Base-by-base conservation (phyloP, 352 stramenopile genomes). In the Albugo candida region DNA sequence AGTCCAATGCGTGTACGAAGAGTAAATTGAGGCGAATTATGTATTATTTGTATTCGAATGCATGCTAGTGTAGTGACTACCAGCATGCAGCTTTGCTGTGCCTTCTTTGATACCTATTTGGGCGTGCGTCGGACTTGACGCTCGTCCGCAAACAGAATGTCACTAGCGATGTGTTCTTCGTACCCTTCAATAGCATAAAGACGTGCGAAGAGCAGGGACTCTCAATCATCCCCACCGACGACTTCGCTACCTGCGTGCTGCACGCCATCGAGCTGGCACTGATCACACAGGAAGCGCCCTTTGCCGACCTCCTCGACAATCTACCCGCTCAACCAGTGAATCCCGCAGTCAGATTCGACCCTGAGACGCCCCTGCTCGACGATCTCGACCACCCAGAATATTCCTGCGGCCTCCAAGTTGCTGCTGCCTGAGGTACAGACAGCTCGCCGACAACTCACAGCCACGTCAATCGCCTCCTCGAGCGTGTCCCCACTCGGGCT, bases 101-200 rank as follows among this genome's bases (percentile, higher is more conserved):
- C 2, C 17, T 74, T 1, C 31, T 66, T 51, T 64, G 52, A 56
- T 61, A 63, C 44, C 44, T 63, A 6, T 69, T 70, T n/a, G 59
- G 61, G 0, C 52, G 55, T 2, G 59, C 59, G 0, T 67, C 54
- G 0, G 49, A 66, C 13, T 34, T 64, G 0, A 41, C 49, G 1
- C 47, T 60, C 10, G 13, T 70, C 0, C 47, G n/a, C 1, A 66
- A 64, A n/a, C 48, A 59, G 14, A 51, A 59, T 5, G 31, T 65
- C 1, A 55, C 52, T 20, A 43, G 61, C 13, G 51, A 54, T 21
- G 34, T 57, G 1, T 49, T 67, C 41, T 65, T 63, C 38, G 24
- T 68, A 3, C 53, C 41, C 4, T 56, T 69, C 1, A 13, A 63
- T 0, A 49, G 56, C 0, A 19, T 65, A 11, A 70, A 67, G 42